These are phyloP conservation scores for Calonectria fujianensis DNA, from an alignment of 2,329 filamentous ascomycete species.

Conservation along the genomic window DNA sequence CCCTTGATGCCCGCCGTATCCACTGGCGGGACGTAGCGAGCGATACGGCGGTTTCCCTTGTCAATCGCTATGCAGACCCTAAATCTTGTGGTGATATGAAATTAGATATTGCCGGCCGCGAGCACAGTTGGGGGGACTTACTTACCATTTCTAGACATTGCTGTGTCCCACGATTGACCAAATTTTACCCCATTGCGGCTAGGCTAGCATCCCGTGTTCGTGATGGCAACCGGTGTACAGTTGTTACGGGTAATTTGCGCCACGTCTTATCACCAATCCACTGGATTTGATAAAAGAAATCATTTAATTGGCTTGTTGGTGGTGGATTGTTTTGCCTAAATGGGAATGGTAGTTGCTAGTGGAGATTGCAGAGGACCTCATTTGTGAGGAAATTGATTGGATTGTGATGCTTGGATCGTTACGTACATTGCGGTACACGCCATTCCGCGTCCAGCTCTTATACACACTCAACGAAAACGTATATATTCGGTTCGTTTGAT, in stretches of 20 bases:
- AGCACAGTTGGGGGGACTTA: neutral
- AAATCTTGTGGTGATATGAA: neutral
- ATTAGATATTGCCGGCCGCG: neutral
- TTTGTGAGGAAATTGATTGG: conserved; percentile 2
- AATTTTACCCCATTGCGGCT: neutral
- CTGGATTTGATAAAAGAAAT: neutral
- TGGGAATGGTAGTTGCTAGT: conserved; percentile 9
- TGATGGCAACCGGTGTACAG: neutral
- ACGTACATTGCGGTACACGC: neutral
- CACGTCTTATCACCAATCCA: conserved; percentile 1
- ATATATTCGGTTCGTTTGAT: neutral
- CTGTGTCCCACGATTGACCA: neutral
- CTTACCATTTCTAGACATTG: neutral
- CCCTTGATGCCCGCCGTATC: neutral
- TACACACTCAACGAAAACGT: neutral
- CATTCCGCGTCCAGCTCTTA: neutral
- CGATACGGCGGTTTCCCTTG: neutral
- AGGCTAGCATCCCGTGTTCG: neutral
- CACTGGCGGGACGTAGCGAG: neutral
- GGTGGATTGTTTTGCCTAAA: conserved; percentile 20
- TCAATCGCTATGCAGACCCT: neutral
- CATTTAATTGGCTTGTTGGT: neutral
- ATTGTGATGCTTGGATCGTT: neutral
- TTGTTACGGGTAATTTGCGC: neutral
- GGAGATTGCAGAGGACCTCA: neutral